phyloP scores from a whole-genome alignment of 1,284 basidiomycete genomes.

The Ustilago esculenta region DNA sequence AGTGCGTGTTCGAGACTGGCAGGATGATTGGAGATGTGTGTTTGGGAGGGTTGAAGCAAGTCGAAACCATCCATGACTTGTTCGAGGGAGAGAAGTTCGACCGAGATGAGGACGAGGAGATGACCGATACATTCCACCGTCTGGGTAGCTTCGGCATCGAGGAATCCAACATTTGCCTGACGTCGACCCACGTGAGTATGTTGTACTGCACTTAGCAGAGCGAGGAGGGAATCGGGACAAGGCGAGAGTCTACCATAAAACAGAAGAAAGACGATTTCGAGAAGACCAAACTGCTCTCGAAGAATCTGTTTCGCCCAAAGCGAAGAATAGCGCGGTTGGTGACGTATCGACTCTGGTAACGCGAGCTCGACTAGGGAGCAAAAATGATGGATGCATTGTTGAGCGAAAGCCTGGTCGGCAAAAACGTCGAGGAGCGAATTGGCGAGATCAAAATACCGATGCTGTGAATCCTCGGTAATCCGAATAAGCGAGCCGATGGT shows the following conservation, averaged over 20 bases:
- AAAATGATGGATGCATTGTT: conserved; percentile 72
- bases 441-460: conserved; percentile 73
- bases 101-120: conserved; percentile 78
- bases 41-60: conserved; percentile 7
- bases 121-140: conserved; percentile 76
- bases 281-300: conserved; percentile 79
- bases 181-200: conserved; percentile 75
- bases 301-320: conserved; percentile 81
- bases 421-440: conserved; percentile 73
- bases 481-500: conserved; percentile 68
- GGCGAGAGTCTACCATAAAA: conserved; percentile 81
- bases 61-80: conserved; percentile 71
- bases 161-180: conserved; percentile 74
- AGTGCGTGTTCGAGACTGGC: conserved; percentile 68
- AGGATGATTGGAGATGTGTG: conserved; percentile 29
- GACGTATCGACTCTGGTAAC: conserved; percentile 72
- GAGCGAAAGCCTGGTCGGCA: conserved; percentile 74
- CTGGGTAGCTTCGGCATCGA: conserved; percentile 77
- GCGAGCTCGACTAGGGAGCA: conserved; percentile 68
- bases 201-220: conserved; percentile 76
- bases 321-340: conserved; percentile 74
- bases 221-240: conserved; percentile 73
- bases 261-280: conserved; percentile 85
- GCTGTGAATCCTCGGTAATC: conserved; percentile 73
- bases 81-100: conserved; percentile 84